Evolutionary conservation across 1,284 basidiomycete genomes (phyloP), one percentile per base, ranked within the genome.

Genomic region (Pholiota adiposa): DNA sequence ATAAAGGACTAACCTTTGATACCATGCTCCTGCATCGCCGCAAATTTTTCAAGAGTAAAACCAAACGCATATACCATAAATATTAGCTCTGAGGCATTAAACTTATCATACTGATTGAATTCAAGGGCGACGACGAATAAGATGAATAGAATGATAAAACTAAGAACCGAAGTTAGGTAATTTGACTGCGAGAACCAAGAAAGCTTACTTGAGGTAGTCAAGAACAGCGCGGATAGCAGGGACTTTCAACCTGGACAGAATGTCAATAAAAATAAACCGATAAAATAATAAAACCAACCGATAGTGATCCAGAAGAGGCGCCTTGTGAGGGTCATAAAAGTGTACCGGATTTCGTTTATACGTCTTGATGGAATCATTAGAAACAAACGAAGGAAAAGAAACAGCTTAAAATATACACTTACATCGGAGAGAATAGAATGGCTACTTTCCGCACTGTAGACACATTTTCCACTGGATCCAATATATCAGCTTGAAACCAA

Each of bases 1-100:
- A 58, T 33, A 8, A 57, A 54, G 3, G 6, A 38, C 69, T 5
- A 63, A 85, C 92, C 89, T 83, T 85, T 88, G 54, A 97, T 85
- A 0, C 96, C 95, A 70, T 96, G 95, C 72, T 97, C 96, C 71
- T 97, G 92, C 86, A 97, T 93, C 2, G 94, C 90, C 8, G 96
- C 96, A 12, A 96, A 78, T 72, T 96, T 97, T 72, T 98, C 96
- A 4, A 98, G 79, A 0, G 92, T 87, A 72, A 97, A 97, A 0
- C 95, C 93, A 36, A 94, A 77, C 0, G 90, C 89, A 72, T 94
- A 96, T 16, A 83, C 69, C 85, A 96, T 94, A 72, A 97, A 97
- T 1, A 83, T 58, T 0, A 81, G 68, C 71, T 97, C 94, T 4
- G 84, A 72, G 2, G 69, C 59, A 68, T 93, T 95, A 62, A 96